A percentile compares a stretch with the other conserved stretches of the same genome.
Evolutionary conservation across 805 yeast genomes (phyloP).

Genomic region (Tetrapisispora fleetii): DNA sequence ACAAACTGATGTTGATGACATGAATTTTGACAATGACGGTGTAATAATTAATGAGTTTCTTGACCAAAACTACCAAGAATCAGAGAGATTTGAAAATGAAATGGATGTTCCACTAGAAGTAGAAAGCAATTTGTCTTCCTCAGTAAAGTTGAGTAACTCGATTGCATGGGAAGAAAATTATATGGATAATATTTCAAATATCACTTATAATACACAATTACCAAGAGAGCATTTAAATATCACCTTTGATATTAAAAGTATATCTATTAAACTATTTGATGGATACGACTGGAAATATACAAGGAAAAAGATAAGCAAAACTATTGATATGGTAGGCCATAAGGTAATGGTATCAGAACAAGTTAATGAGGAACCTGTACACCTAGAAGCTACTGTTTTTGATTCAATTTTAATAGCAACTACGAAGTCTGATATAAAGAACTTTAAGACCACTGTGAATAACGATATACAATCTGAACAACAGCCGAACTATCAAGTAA

Average conservation of each 20-base stretch:
- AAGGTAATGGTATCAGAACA: slow-evolving; percentile 17
- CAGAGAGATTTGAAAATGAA: background rate
- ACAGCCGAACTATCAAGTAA: slow-evolving; percentile 17
- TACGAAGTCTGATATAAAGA: slow-evolving; percentile 38
- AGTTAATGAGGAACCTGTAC: slow-evolving; percentile 4
- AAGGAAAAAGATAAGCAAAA: slow-evolving; percentile 51
- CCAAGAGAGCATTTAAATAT: background rate
- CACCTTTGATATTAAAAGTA: slow-evolving; percentile 29
- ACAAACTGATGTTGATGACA: slow-evolving; percentile 13
- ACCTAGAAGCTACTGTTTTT: slow-evolving; percentile 27
- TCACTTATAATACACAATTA: background rate
- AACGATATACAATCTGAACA: slow-evolving; percentile 34
- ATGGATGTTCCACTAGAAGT: background rate
- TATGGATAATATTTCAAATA: slow-evolving; percentile 6
- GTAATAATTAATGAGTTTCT: slow-evolving; percentile 12
- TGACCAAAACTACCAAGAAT: slow-evolving; percentile 1
- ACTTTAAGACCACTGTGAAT: slow-evolving; percentile 46
- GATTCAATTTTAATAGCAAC: slow-evolving; percentile 69
- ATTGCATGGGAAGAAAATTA: slow-evolving; percentile 11
- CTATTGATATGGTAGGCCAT: slow-evolving; percentile 53
- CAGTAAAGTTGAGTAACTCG: background rate
- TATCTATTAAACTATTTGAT: slow-evolving; percentile 52
- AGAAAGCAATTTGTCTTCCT: background rate
- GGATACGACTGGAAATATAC: slow-evolving; percentile 92
- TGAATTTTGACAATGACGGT: slow-evolving; percentile 7